Base-by-base conservation (phyloP, 208 protist genomes). In the Acanthamoeba culbertsoni region DNA sequence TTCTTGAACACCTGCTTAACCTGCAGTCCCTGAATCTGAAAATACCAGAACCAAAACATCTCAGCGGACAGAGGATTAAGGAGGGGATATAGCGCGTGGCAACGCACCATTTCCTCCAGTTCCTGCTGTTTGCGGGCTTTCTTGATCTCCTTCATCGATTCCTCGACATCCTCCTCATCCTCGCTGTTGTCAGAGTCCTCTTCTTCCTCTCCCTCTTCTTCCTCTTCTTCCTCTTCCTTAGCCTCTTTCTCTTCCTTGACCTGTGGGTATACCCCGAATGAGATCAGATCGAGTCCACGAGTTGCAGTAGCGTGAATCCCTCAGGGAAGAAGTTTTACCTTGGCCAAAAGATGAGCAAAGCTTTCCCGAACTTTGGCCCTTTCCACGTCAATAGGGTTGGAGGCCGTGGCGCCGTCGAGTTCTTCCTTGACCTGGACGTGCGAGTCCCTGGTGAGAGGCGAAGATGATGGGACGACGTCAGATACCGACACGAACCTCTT, bases 301-400 rank as follows among this genome's bases (percentile, higher is more conserved):
- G n/a, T n/a, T n/a, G n/a, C n/a, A n/a, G 37, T 2, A 82, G 37
- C 5, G 2, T 3, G 57, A 48, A 42, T 10, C 2, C 1, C 79
- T 12, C 23, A 35, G 4, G 48, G n/a, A 40, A n/a, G 6, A 10
- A 28, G n/a, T 73, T 57, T 18, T 93, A 33, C 55, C 86, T 94
- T 35, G 40, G 43, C 37, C 53, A 91, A 23, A 26, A 51, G 42
- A 62, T 48, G 48, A 4, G 23, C 26, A 55, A 89, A 65, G 65
- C 79, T 55, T 93, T 86, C 28, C 18, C 18, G 6, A 26, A 45
- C 55, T 62, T 94, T 53, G 55, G 59, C n/a, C 55, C 73, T 46
- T 90, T 62, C 46, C 79, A 93, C 45, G 46, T 86, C 77, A 79
- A 79, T 43, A 40, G 79, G 45, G 65, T 94, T 82, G 43, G 59